Evolutionary conservation across 208 protist species (phyloP).

Genomic region (Vickermania spadyakhi): DNA sequence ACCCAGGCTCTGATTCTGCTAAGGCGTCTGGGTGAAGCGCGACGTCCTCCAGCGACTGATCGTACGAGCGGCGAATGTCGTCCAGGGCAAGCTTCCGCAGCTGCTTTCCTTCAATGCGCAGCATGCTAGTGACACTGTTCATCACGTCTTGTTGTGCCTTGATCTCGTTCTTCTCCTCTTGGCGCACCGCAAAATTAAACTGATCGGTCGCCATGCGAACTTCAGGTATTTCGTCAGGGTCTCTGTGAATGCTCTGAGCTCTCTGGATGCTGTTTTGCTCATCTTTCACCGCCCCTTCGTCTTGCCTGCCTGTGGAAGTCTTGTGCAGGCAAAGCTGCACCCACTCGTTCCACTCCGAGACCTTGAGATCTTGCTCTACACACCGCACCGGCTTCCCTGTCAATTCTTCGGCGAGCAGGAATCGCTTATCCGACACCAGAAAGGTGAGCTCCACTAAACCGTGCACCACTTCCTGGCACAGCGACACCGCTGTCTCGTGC

Average conservation of each 20-base stretch:
- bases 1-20: neutral
- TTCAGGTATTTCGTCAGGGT: neutral
- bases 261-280: neutral
- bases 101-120: slow-evolving; percentile 10
- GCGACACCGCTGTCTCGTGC: slow-evolving; percentile 10
- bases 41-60: slow-evolving; percentile 2
- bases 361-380: slow-evolving; percentile 42
- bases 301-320: neutral
- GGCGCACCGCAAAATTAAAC: neutral
- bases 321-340: slow-evolving; percentile 43
- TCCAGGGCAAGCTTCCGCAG: slow-evolving; percentile 83
- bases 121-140: neutral
- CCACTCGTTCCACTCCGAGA: slow-evolving; percentile 60
- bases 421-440: slow-evolving; percentile 63
- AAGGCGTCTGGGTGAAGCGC: neutral
- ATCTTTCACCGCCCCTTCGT: neutral
- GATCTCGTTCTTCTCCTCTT: neutral
- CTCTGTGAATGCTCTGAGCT: neutral
- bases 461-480: slow-evolving; percentile 27
- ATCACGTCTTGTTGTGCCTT: neutral
- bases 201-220: slow-evolving; percentile 5
- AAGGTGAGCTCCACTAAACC: slow-evolving; percentile 60
- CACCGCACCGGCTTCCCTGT: slow-evolving; percentile 34
- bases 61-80: slow-evolving; percentile 69
- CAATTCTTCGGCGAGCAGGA: slow-evolving; percentile 21